Evolutionary conservation across 495 filamentous ascomycete genomes (phyloP).

Genomic region (Aspergillus sclerotiicarbonarius): DNA sequence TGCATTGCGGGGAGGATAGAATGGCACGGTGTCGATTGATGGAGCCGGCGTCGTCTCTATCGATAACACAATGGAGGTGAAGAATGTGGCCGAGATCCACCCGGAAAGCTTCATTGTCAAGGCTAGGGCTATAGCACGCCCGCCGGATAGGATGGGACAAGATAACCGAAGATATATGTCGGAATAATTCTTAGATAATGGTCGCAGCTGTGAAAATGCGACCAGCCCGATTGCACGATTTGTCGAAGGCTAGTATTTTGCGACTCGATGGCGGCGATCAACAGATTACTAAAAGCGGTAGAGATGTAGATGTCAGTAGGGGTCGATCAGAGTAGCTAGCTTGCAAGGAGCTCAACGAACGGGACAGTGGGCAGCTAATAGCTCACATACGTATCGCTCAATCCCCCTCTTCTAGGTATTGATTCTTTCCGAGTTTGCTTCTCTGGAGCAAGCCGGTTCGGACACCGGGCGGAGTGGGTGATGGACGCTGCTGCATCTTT

Average conservation of each 20-base stretch:
- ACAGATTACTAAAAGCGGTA: constrained; percentile 43
- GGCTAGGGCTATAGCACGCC: constrained; percentile 17
- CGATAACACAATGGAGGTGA: constrained; percentile 33
- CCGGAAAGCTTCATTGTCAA: constrained; percentile 39
- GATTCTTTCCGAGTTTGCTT: constrained; percentile 7
- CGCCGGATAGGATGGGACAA: constrained; percentile 4
- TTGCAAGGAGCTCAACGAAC: neutral
- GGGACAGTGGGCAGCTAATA: neutral
- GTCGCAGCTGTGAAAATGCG: neutral
- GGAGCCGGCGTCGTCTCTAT: constrained; percentile 32
- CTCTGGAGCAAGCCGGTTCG: constrained; percentile 16
- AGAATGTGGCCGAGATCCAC: constrained; percentile 39
- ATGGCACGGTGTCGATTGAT: constrained; percentile 33
- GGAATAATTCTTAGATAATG: neutral
- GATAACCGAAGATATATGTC: neutral
- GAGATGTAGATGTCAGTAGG: constrained; percentile 5
- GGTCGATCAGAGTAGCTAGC: neutral
- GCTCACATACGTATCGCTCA: neutral
- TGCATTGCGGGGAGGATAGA: constrained; percentile 25
- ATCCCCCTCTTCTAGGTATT: neutral
- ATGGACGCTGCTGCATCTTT: constrained; percentile 21
- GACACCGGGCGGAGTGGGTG: constrained; percentile 18
- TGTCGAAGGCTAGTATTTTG: neutral
- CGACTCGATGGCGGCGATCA: constrained; percentile 25
- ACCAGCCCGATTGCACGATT: neutral